phyloP scores from a whole-genome alignment of 164 flowering plant genomes.

The Warburgia ugandensis region DNA sequence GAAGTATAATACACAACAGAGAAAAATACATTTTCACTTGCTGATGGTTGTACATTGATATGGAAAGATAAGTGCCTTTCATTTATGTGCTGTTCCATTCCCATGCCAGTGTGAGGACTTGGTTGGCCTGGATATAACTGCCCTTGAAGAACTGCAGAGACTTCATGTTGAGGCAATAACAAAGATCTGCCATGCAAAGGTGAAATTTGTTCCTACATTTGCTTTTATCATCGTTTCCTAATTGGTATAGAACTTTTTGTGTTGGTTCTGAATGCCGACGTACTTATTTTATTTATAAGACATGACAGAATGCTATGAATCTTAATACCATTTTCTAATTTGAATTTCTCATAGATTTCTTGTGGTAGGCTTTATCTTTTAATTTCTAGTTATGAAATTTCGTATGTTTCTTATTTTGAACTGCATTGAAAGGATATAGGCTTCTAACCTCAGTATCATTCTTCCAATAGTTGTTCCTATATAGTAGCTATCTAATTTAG shows the following conservation, averaged over 20 bases:
- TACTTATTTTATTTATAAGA: neutral
- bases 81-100: neutral
- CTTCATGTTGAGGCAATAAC: slow-evolving; percentile 68
- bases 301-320: neutral
- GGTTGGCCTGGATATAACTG: slow-evolving; percentile 28
- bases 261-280: neutral
- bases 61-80: neutral
- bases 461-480: too few species aligned
- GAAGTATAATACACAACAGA: neutral
- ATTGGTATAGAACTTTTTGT: neutral
- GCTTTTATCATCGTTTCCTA: neutral
- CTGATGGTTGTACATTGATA: neutral
- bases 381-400: too few species aligned
- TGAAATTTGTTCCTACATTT: slow-evolving; percentile 11
- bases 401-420: too few species aligned
- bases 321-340: neutral
- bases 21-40: neutral
- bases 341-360: neutral
- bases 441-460: too few species aligned
- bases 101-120: slow-evolving; percentile 45
- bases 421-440: too few species aligned
- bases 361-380: too few species aligned
- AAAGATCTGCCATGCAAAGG: slow-evolving; percentile 65
- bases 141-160: slow-evolving; percentile 56
- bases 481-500: too few species aligned